A percentile compares a stretch with the other conserved stretches of the same genome.
Conservation (phyloP, 768 basidiomycete species). For the Pholiota microspora region DNA sequence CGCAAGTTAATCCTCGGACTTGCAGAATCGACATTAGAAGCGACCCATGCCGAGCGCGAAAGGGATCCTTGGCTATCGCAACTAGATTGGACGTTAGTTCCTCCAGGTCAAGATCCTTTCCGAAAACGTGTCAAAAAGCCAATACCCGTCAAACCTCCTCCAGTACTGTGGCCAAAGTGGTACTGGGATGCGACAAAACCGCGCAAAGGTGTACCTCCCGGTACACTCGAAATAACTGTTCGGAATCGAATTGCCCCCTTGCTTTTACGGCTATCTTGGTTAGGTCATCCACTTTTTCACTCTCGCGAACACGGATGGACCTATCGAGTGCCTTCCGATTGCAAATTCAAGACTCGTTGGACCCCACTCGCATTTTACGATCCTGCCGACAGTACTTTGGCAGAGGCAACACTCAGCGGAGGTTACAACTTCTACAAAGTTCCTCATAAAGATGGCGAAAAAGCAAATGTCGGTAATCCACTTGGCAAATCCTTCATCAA, state of each 20-base stretch:
- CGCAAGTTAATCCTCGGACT: conserved; percentile 36
- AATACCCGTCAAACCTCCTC: conserved; percentile 39
- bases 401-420: conserved; percentile 43
- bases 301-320: conserved; percentile 91
- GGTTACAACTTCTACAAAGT: conserved; percentile 83
- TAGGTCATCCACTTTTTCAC: conserved; percentile 79
- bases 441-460: conserved; percentile 94
- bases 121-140: conserved; percentile 27
- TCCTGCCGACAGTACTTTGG: conserved; percentile 56
- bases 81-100: conserved; percentile 58
- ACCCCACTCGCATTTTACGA: conserved; percentile 58
- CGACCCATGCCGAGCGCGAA: conserved; percentile 15
- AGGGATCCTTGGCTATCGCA: conserved; percentile 59
- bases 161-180: conserved; percentile 91
- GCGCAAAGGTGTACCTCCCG: conserved; percentile 63
- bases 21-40: conserved; percentile 34
- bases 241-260: conserved; percentile 82
- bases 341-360: conserved; percentile 44
- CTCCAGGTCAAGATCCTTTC: conserved; percentile 20
- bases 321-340: conserved; percentile 66
- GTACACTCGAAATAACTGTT: conserved; percentile 81
- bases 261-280: conserved; percentile 85
- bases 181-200: conserved; percentile 88
- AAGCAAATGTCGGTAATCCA: conserved; percentile 93
- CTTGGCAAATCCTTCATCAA: conserved; percentile 88